Base-by-base conservation (phyloP, 352 stramenopile genomes). In the Phytophthora fragariaefolia region DNA sequence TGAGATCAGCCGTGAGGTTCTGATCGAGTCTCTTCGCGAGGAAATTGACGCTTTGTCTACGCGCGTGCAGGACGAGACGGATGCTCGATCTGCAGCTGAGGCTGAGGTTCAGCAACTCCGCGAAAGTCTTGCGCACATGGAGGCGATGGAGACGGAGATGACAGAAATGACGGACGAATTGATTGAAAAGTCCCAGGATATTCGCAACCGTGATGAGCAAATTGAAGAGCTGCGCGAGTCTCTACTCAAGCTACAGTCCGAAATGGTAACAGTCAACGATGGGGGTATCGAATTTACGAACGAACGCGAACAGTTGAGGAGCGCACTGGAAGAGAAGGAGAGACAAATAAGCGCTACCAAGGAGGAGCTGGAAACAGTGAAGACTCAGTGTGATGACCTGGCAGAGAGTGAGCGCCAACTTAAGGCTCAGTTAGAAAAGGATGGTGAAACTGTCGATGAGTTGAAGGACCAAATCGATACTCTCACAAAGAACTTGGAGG, bases 91-190 rank as follows among this genome's bases (percentile, higher is more conserved):
- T 18, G 61, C 76, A 13, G 66, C 90, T 30, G 87, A 95, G 68
- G 56, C 74, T 0, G 81, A 95, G 28, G 42, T 81, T 2, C 62
- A 88, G 22, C 80, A 90, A 47, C 67, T 87, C 2, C 80, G 85
- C 22, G 82, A 89, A 23, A 83, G 60, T 49, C 51, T 91, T 27
- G 82, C 82, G 3, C 83, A 90, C 28, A 76, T 80, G 32, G 83
- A 93, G 26, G 82, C 83, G 12, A 90, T 95, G 80, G 85, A 95
- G 57, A 61, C 61, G 2, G 87, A 93, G 48, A 85, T 95, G 58
- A 80, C 70, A 0, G 83, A 92, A 34, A 92, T 94, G 82, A 82
- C 79, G 6, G 85, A 94, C 38, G 84, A 96, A 56, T 50, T 94
- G 51, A 92, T 93, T 42, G 79, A 67, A 12, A 93, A 93, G 49